Percentiles rank a stretch among this genome's conserved stretches.
These are phyloP conservation scores for Rhinocladiella similis DNA, from an alignment of 2,329 filamentous ascomycete species.

Conservation along the genomic window DNA sequence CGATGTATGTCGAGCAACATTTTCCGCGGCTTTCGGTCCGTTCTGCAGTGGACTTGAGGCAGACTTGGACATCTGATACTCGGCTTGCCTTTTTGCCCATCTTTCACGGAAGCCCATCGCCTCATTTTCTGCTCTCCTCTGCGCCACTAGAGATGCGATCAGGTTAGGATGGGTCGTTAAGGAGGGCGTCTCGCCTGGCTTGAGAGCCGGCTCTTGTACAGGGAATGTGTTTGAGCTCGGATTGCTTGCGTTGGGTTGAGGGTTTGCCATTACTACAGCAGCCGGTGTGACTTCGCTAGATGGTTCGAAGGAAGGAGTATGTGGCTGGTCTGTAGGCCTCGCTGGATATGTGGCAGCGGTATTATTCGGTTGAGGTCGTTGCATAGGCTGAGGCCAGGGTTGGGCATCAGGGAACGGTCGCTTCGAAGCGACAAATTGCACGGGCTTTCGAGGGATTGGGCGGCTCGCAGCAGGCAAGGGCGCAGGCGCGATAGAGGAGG, in stretches of 20 bases:
- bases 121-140: constrained; percentile 24
- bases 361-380: background rate
- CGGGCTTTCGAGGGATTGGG: background rate
- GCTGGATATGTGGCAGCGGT: background rate
- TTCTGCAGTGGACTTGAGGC: constrained; percentile 10
- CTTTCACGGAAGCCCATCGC: constrained; percentile 14
- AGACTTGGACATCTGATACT: constrained; percentile 17
- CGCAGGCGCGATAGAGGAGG: constrained; percentile 3
- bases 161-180: constrained; percentile 18
- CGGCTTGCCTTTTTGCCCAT: constrained; percentile 20
- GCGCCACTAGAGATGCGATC: constrained; percentile 22
- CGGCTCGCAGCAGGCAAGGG: background rate
- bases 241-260: background rate
- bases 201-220: constrained; percentile 15
- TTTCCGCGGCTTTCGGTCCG: background rate
- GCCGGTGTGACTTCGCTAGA: background rate
- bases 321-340: background rate
- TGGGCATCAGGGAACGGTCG: constrained; percentile 7
- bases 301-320: background rate
- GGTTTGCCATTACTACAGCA: background rate
- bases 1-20: background rate
- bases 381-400: constrained; percentile 10
- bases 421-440: constrained; percentile 3
- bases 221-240: background rate
- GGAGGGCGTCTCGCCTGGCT: constrained; percentile 15